Percentiles rank a stretch among this genome's conserved stretches.
These are phyloP conservation scores for Hydnum rufescens DNA, from an alignment of 768 basidiomycete genomes.

Conservation along the genomic window DNA sequence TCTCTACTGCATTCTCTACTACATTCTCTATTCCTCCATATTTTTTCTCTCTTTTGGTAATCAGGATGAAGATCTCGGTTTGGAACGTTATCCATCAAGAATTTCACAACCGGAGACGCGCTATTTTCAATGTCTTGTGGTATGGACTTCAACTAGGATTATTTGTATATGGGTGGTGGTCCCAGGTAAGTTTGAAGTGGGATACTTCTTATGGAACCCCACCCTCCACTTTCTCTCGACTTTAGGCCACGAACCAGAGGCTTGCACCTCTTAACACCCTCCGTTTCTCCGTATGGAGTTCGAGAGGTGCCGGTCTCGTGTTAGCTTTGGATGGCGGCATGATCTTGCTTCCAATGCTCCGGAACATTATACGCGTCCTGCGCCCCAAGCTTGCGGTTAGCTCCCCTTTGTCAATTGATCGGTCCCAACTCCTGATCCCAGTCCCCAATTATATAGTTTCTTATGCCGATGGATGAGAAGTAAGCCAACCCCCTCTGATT, in stretches of 20 bases:
- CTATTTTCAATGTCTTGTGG: neutral
- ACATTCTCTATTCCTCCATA: neutral
- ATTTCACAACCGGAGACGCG: neutral
- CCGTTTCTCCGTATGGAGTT: conserved; percentile 71
- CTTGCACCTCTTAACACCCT: conserved; percentile 63
- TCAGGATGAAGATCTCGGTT: no score
- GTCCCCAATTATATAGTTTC: neutral
- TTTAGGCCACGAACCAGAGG: conserved; percentile 35
- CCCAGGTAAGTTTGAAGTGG: neutral
- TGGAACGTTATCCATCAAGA: neutral
- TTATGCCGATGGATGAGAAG: neutral
- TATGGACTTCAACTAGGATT: neutral
- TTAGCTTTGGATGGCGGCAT: conserved; percentile 74
- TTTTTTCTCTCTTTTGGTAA: no score
- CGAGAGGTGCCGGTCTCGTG: conserved; percentile 79
- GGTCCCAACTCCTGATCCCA: neutral
- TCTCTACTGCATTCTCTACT: neutral
- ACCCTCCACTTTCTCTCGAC: neutral
- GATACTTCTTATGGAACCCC: neutral
- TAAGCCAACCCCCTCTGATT: neutral
- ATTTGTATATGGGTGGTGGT: conserved; percentile 1
- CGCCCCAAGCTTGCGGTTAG: conserved; percentile 56
- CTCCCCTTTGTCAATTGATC: conserved; percentile 3
- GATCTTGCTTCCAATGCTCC: conserved; percentile 75
- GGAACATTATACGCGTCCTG: conserved; percentile 68